Evolutionary conservation across 1,139 yeast species (phyloP).

Genomic region (Taphrina confusa): DNA sequence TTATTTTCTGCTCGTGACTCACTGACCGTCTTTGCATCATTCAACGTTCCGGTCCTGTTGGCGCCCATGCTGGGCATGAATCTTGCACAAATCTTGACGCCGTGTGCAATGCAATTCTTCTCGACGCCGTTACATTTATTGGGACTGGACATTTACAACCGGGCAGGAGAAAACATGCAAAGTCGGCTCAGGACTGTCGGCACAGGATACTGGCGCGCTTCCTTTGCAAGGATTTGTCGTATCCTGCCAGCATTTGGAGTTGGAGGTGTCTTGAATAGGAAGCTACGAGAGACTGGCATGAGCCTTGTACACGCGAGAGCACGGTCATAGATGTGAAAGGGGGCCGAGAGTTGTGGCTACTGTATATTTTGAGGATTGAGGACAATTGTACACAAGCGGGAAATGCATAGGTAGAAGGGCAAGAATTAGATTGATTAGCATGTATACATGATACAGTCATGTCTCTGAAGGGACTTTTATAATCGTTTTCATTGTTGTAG

Average conservation of each 20-base stretch:
- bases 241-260: slow-evolving; percentile 37
- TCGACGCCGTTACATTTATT: slow-evolving; percentile 37
- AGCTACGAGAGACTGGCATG: slow-evolving; percentile 15
- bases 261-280: slow-evolving; percentile 35
- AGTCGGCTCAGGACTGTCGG: slow-evolving; percentile 15
- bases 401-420: no score
- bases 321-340: no score
- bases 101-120: slow-evolving; percentile 36
- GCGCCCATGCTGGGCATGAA: slow-evolving; percentile 34
- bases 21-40: slow-evolving; percentile 33
- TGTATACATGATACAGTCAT: no score
- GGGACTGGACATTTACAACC: slow-evolving; percentile 35
- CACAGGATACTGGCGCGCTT: slow-evolving; percentile 28
- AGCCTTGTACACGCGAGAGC: not conserved
- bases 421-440: no score
- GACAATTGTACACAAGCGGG: no score
- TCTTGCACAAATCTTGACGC: slow-evolving; percentile 34
- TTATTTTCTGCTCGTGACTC: slow-evolving; percentile 36
- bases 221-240: slow-evolving; percentile 35
- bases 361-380: no score
- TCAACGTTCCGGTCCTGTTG: slow-evolving; percentile 35
- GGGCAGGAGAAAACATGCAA: not conserved
- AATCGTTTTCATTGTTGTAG: no score
- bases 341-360: no score
- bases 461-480: no score